These are phyloP conservation scores for Fusarium sp. DNA, from an alignment of 2,329 filamentous ascomycete species.

Conservation along the genomic window DNA sequence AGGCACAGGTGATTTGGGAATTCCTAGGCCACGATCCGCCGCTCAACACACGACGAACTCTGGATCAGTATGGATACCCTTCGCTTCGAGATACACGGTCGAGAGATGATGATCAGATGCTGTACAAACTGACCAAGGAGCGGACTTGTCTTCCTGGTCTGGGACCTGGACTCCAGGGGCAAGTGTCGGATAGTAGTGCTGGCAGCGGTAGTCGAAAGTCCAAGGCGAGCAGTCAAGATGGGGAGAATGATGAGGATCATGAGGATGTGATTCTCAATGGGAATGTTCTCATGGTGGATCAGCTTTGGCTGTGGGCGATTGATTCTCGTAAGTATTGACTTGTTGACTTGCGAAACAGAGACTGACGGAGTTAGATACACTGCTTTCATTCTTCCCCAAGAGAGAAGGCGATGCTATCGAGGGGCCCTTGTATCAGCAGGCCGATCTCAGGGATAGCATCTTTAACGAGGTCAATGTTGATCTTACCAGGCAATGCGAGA, in stretches of 20 bases:
- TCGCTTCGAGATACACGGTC: constrained; percentile 70
- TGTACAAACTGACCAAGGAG: constrained; percentile 73
- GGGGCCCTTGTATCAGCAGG: constrained; percentile 68
- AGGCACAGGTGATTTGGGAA: constrained; percentile 72
- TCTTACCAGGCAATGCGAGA: constrained; percentile 71
- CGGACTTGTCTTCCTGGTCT: constrained; percentile 43
- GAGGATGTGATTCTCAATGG: constrained; percentile 61
- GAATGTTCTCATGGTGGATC: constrained; percentile 75
- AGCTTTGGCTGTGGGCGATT: constrained; percentile 73
- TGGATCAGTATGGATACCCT: constrained; percentile 74
- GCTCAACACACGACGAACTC: constrained; percentile 69
- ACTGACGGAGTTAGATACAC: constrained; percentile 53
- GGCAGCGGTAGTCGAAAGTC: constrained; percentile 43
- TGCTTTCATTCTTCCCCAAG: constrained; percentile 67
- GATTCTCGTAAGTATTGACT: constrained; percentile 58
- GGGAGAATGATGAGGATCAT: constrained; percentile 47
- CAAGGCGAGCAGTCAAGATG: constrained; percentile 46
- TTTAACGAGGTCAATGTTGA: constrained; percentile 76
- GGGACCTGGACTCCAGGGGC: constrained; percentile 42
- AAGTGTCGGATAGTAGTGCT: constrained; percentile 47
- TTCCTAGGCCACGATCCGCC: constrained; percentile 71
- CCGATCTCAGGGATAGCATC: constrained; percentile 72
- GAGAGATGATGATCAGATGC: constrained; percentile 74
- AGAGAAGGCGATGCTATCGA: constrained; percentile 66
- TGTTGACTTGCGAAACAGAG: fast-evolving